Evolutionary conservation across 768 basidiomycete genomes (phyloP).

Genomic region (Harrya chromipes): DNA sequence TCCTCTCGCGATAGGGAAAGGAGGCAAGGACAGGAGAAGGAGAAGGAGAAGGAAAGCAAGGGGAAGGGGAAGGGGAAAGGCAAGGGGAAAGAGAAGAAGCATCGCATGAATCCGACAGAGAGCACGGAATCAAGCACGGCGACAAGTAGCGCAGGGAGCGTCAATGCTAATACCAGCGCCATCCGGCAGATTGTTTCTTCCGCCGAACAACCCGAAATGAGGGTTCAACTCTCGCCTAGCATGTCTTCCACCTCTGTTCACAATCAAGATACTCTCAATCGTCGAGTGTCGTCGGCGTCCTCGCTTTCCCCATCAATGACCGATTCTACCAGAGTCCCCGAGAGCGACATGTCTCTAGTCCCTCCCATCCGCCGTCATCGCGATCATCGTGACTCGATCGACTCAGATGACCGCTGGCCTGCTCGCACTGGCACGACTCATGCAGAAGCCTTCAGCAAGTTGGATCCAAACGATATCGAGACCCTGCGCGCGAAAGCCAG

Average conservation of each 20-base stretch:
- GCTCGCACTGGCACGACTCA: slow-evolving; percentile 57
- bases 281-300: slow-evolving; percentile 22
- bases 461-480: slow-evolving; percentile 54
- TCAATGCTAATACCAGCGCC: slow-evolving; percentile 2
- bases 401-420: slow-evolving; percentile 30
- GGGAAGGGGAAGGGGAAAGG: slow-evolving; percentile 29
- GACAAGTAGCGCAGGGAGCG: slow-evolving; percentile 31
- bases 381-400: slow-evolving; percentile 26
- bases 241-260: slow-evolving; percentile 10
- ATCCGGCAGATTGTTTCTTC: slow-evolving; percentile 8
- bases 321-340: slow-evolving; percentile 4
- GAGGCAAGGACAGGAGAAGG: slow-evolving; percentile 18
- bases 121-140: slow-evolving; percentile 31
- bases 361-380: slow-evolving; percentile 11
- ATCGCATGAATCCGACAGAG: slow-evolving; percentile 28
- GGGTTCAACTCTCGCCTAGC: slow-evolving; percentile 16
- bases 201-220: slow-evolving; percentile 7
- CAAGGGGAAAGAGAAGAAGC: slow-evolving; percentile 31
- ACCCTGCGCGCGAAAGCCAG: slow-evolving; percentile 35
- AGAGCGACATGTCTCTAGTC: slow-evolving; percentile 8
- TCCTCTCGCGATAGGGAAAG: slow-evolving; percentile 23
- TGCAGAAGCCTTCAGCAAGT: slow-evolving; percentile 57
- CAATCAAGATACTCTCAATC: slow-evolving; percentile 9
- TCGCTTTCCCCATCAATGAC: slow-evolving; percentile 5
- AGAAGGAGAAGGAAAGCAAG: slow-evolving; percentile 19